Conservation (phyloP, 2,329 filamentous ascomycete species). For the Colletotrichum lindemuthianum region DNA sequence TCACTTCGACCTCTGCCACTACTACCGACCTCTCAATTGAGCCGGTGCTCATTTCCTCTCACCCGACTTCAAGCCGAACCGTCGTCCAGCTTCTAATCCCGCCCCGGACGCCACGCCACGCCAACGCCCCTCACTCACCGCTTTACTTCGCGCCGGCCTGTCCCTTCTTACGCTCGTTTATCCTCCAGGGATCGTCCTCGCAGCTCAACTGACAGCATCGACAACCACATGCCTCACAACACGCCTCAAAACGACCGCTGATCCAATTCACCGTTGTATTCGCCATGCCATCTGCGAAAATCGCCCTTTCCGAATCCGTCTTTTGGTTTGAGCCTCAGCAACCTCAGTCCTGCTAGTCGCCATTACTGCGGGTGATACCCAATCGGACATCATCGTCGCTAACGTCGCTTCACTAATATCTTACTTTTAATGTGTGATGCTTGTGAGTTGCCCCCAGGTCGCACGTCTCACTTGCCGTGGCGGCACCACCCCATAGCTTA, state of each 20-base stretch:
- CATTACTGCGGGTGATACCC: background rate
- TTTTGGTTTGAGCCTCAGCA: slow-evolving; percentile 15
- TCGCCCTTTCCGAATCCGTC: slow-evolving; percentile 2
- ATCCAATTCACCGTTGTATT: slow-evolving; percentile 2
- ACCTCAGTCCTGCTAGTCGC: slow-evolving; percentile 23
- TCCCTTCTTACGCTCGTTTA: slow-evolving; percentile 36
- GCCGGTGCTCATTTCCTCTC: background rate
- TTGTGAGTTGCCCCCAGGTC: slow-evolving; percentile 2
- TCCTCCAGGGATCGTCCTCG: slow-evolving; percentile 33
- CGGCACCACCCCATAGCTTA: no score
- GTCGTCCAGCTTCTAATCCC: slow-evolving; percentile 15
- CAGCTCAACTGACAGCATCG: slow-evolving; percentile 15
- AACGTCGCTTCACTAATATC: background rate
- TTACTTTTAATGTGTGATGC: slow-evolving; percentile 29
- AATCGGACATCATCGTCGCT: background rate
- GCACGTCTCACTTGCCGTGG: no score
- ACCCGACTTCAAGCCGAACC: background rate
- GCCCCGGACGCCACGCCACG: slow-evolving; percentile 11
- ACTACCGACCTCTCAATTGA: slow-evolving; percentile 7
- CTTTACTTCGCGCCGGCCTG: slow-evolving; percentile 29
- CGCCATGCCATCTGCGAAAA: slow-evolving; percentile 34
- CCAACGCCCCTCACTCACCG: slow-evolving; percentile 27
- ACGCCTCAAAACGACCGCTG: slow-evolving; percentile 9
- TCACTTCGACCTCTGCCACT: slow-evolving; percentile 13
- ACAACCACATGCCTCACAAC: slow-evolving; percentile 11